These are phyloP conservation scores for Diversispora eburnea DNA, from an alignment of 192 early-diverging fungal genomes.

Conservation along the genomic window DNA sequence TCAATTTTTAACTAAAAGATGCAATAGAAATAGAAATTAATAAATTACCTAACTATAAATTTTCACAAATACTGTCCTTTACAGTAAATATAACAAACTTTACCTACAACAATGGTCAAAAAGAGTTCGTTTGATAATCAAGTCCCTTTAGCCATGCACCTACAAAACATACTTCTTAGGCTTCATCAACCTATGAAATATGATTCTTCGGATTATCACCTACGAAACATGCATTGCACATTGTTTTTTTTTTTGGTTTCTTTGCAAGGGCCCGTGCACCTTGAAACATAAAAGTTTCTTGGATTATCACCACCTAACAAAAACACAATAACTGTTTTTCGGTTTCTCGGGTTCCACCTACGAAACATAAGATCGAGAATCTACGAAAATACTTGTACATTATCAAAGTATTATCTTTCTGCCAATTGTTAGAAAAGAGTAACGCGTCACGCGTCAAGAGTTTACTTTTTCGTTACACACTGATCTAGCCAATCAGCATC, in stretches of 20 bases:
- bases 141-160: conserved; percentile 16
- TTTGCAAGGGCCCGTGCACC: conserved; percentile 8
- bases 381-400: too few species aligned
- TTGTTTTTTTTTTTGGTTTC: conserved; percentile 20
- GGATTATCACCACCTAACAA: conserved; percentile 21
- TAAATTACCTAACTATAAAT: conserved; percentile 22
- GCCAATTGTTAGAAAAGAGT: too few species aligned
- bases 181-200: conserved; percentile 23
- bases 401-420: too few species aligned
- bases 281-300: conserved; percentile 20
- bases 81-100: conserved; percentile 25
- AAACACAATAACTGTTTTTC: conserved; percentile 24
- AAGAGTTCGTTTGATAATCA: conserved; percentile 24
- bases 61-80: conserved; percentile 24
- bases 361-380: conserved; percentile 24
- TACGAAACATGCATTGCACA: conserved; percentile 22
- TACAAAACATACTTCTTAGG: conserved; percentile 24
- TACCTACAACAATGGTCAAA: conserved; percentile 23
- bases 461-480: too few species aligned
- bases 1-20: too few species aligned
- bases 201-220: conserved; percentile 19
- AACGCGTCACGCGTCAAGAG: too few species aligned
- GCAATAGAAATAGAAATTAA: too few species aligned
- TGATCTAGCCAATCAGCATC: too few species aligned
- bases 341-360: conserved; percentile 24